Evolutionary conservation across 2,329 filamentous ascomycete genomes (phyloP), one percentile per base, ranked within the genome.

Genomic region (Paraphoma sp.): DNA sequence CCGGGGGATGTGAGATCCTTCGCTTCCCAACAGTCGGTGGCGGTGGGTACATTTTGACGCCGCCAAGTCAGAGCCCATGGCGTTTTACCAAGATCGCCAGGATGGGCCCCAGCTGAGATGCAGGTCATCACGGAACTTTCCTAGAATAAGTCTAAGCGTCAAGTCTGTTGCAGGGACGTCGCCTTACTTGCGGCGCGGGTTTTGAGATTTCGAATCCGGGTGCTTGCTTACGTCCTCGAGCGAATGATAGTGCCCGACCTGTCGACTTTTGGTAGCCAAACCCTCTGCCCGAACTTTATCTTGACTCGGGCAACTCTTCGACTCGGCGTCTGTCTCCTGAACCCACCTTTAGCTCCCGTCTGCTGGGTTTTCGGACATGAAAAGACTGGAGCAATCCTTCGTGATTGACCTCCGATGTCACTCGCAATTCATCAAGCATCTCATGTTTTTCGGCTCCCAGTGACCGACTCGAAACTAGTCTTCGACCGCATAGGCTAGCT

Each of bases 241-340:
- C 48, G 45, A 57, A 54, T 57, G 14, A 18, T 12, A 51, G 29
- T 16, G 18, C 38, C 18, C 2, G 11, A 23, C n/a, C 33, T 18
- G 38, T 17, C 42, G 57, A n/a, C 50, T 45, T 51, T 54, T 38
- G 48, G 41, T 2, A 45, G 42, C 33, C 42, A 49, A 48, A 44
- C 50, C 38, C 23, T 36, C 54, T 31, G 44, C 16, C 17, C 23
- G 55, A 68, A 67, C 63, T 47, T 59, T 65, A 55, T 59, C 28
- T 50, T 58, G 64, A 66, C 59, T 67, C 64, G 54, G 58, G 55
- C 18, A 44, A 51, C 48, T 63, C 47, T 43, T 53, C 53, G 47
- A 36, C 30, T 55, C 41, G 51, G 51, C 46, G 55, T 51, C 54
- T 59, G 45, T 63, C 62, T 63, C 58, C 62, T 67, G 62, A 60